Conservation (phyloP, 2,329 filamentous ascomycete species). For the Gyromitra esculenta region DNA sequence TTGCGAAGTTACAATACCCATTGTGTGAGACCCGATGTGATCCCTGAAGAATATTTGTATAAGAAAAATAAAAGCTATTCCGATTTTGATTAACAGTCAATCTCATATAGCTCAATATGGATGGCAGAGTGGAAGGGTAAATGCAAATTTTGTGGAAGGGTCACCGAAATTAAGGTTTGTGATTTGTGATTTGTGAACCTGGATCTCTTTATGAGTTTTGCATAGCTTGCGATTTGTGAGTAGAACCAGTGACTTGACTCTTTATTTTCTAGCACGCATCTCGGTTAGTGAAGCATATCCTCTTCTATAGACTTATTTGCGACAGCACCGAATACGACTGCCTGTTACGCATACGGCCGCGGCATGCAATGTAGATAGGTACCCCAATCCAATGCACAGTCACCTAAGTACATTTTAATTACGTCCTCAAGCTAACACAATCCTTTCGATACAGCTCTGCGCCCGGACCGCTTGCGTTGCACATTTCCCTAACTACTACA, state of each 20-base stretch:
- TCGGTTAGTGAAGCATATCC: neutral
- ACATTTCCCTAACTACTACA: neutral
- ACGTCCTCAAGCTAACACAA: neutral
- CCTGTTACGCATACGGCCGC: neutral
- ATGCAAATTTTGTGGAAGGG: slow-evolving; percentile 7
- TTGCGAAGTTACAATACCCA: neutral
- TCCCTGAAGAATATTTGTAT: slow-evolving; percentile 6
- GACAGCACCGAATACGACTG: neutral
- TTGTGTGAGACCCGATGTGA: neutral
- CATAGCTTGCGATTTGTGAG: slow-evolving; percentile 20
- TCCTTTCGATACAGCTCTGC: neutral
- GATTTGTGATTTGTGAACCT: slow-evolving; percentile 4
- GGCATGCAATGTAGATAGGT: slow-evolving; percentile 9
- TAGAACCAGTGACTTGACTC: neutral
- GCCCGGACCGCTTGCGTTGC: neutral
- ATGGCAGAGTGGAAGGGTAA: slow-evolving; percentile 4
- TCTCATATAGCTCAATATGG: slow-evolving; percentile 12
- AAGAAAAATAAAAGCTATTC: neutral
- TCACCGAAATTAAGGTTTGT: slow-evolving; percentile 6
- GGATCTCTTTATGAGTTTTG: slow-evolving; percentile 14
- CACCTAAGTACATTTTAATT: neutral
- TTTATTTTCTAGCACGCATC: neutral
- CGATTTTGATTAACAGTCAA: slow-evolving; percentile 4
- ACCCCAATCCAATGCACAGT: too few relatives aligned
- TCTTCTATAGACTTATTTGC: slow-evolving; percentile 11